phyloP scores from a whole-genome alignment of 768 basidiomycete genomes.

The Austroboletus eburneus region DNA sequence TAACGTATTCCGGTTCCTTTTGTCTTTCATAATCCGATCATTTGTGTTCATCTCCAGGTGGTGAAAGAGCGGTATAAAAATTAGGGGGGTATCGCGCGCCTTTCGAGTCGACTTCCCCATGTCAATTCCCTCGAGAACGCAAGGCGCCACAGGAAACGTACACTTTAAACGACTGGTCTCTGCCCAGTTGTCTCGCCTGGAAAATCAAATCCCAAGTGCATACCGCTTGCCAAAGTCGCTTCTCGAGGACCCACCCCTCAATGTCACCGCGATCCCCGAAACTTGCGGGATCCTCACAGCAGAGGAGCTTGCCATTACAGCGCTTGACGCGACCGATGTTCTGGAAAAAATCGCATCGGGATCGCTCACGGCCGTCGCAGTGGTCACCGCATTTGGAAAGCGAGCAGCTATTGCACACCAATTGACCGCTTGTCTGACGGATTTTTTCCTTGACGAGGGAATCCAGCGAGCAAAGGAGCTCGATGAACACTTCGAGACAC shows the following conservation, averaged over 20 bases:
- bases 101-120: too few relatives aligned
- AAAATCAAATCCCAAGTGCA: slow-evolving; percentile 22
- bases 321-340: slow-evolving; percentile 35
- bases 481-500: slow-evolving; percentile 19
- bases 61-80: too few relatives aligned
- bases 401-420: slow-evolving; percentile 52
- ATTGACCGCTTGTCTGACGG: slow-evolving; percentile 29
- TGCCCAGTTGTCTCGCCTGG: slow-evolving; percentile 16
- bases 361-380: slow-evolving; percentile 35
- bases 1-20: too few relatives aligned
- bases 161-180: slow-evolving; percentile 16
- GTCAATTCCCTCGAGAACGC: slow-evolving; percentile 20
- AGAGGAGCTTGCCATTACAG: slow-evolving; percentile 34
- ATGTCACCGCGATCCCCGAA: slow-evolving; percentile 32
- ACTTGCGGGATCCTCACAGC: slow-evolving; percentile 30
- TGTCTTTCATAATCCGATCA: too few relatives aligned
- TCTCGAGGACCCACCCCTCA: slow-evolving; percentile 24
- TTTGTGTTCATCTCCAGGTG: too few relatives aligned
- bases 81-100: too few relatives aligned
- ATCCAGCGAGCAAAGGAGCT: slow-evolving; percentile 26
- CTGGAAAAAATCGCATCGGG: slow-evolving; percentile 26
- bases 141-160: slow-evolving; percentile 20
- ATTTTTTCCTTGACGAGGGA: slow-evolving; percentile 24
- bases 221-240: slow-evolving; percentile 14
- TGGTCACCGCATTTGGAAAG: slow-evolving; percentile 42